Evolutionary conservation across 345 rosid genomes (phyloP).

Genomic region (Rhodomyrtus tomentosa): DNA sequence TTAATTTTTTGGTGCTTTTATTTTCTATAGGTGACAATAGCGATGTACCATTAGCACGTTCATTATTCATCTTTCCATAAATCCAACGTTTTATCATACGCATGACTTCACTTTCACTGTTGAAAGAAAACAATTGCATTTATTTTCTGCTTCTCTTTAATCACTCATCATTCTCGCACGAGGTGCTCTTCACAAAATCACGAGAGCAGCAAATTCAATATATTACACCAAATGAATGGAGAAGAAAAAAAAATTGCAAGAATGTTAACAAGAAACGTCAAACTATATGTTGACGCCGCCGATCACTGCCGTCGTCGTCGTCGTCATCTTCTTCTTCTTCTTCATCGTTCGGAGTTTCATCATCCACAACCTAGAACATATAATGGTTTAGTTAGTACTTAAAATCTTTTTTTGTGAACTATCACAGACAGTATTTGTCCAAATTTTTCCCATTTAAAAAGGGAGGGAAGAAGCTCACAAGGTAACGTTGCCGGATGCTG

Average conservation of each 20-base stretch:
- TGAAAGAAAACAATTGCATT: not conserved
- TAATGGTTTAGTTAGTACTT: not conserved
- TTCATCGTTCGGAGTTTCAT: not conserved
- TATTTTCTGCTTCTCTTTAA: not conserved
- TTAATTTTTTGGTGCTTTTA: not conserved
- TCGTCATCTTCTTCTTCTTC: not conserved
- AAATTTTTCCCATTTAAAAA: not conserved
- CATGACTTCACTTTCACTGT: not conserved
- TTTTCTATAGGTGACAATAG: not conserved
- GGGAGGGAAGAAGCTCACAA: slow-evolving; percentile 17
- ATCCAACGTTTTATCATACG: not conserved
- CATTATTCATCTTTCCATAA: not conserved
- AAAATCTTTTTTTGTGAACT: not conserved
- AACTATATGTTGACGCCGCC: slow-evolving; percentile 5
- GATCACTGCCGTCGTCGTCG: not conserved
- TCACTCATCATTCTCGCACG: not conserved
- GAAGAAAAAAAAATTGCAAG: not conserved
- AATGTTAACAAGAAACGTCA: not conserved
- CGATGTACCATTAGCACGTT: not conserved
- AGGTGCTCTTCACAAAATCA: not conserved
- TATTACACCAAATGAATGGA: not conserved
- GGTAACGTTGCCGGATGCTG: slow-evolving; percentile 21
- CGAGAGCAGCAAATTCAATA: not conserved
- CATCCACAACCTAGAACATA: not conserved
- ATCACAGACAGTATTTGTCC: not conserved